These are phyloP conservation scores for Chrysanthemum makinoi DNA, from an alignment of 129 eudicot genomes.

Conservation along the genomic window DNA sequence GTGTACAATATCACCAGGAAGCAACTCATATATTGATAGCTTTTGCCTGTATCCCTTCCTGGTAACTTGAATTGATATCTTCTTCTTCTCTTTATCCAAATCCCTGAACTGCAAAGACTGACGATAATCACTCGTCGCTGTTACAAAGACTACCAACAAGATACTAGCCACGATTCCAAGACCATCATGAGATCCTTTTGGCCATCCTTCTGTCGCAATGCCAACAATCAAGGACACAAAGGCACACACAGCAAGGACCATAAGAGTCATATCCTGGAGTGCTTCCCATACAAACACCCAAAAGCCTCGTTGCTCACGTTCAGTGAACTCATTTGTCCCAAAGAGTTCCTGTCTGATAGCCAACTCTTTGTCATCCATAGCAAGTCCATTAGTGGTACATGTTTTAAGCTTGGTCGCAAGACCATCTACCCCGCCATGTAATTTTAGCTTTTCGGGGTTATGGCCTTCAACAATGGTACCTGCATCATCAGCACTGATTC, in stretches of 20 bases:
- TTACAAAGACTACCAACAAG: constrained; percentile 82
- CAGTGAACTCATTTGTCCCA: constrained; percentile 77
- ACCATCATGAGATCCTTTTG: constrained; percentile 86
- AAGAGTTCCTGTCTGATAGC: constrained; percentile 45
- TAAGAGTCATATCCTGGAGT: constrained; percentile 91
- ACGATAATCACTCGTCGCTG: constrained; percentile 91
- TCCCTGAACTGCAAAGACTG: constrained; percentile 86
- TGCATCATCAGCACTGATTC: constrained; percentile 72
- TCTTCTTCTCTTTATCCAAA: constrained; percentile 91
- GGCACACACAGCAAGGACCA: constrained; percentile 91
- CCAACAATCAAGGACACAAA: constrained; percentile 84
- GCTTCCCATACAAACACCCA: constrained; percentile 93
- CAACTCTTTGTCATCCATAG: constrained; percentile 38
- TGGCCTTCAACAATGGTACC: constrained; percentile 77
- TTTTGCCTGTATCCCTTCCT: constrained; percentile 72
- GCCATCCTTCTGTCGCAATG: constrained; percentile 95
- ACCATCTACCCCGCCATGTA: constrained; percentile 69
- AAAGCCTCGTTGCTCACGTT: constrained; percentile 53
- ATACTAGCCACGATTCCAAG: constrained; percentile 95
- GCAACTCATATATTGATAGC: constrained; percentile 75
- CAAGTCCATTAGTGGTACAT: constrained; percentile 55
- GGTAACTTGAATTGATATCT: constrained; percentile 76
- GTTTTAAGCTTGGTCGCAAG: constrained; percentile 67
- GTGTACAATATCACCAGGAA: constrained; percentile 92
- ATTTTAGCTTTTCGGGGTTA: constrained; percentile 55